Evolutionary conservation across 345 rosid species (phyloP).

Genomic region (Citrus sinensis): DNA sequence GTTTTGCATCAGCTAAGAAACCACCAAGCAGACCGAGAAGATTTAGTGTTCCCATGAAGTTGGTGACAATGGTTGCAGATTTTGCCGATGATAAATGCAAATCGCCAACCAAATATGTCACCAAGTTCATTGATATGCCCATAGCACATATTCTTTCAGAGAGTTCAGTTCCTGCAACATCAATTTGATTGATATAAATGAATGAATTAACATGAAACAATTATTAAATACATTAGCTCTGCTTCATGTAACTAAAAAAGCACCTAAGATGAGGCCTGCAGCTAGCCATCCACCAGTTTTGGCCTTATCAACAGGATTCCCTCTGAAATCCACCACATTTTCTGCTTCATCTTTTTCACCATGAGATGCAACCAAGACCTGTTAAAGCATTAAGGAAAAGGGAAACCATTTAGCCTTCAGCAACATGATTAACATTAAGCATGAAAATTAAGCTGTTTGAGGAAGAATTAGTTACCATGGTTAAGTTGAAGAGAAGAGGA

Average conservation of each 20-base stretch:
- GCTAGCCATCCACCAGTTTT: constrained; percentile 91
- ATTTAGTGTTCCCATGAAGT: constrained; percentile 91
- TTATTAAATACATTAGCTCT: background rate
- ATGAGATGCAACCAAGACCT: constrained; percentile 47
- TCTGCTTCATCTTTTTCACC: constrained; percentile 43
- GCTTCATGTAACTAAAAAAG: background rate
- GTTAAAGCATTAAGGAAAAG: constrained; percentile 12
- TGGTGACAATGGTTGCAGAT: constrained; percentile 81
- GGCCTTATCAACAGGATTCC: constrained; percentile 66
- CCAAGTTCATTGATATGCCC: constrained; percentile 90
- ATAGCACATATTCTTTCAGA: constrained; percentile 89
- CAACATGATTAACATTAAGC: background rate
- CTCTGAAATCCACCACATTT: constrained; percentile 47
- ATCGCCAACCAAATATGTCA: constrained; percentile 76
- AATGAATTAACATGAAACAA: background rate
- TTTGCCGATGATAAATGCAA: constrained; percentile 74
- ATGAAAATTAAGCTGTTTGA: background rate
- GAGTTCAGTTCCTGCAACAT: constrained; percentile 66
- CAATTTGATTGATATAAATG: background rate
- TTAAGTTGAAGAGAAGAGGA: background rate
- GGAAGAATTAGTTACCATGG: constrained; percentile 10
- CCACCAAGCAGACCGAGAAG: constrained; percentile 87
- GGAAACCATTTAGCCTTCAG: background rate
- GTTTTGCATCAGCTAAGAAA: constrained; percentile 87
- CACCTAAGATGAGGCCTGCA: constrained; percentile 90